phyloP scores from a whole-genome alignment of 2,329 filamentous ascomycete genomes.

The Arthrinium phaeospermum region DNA sequence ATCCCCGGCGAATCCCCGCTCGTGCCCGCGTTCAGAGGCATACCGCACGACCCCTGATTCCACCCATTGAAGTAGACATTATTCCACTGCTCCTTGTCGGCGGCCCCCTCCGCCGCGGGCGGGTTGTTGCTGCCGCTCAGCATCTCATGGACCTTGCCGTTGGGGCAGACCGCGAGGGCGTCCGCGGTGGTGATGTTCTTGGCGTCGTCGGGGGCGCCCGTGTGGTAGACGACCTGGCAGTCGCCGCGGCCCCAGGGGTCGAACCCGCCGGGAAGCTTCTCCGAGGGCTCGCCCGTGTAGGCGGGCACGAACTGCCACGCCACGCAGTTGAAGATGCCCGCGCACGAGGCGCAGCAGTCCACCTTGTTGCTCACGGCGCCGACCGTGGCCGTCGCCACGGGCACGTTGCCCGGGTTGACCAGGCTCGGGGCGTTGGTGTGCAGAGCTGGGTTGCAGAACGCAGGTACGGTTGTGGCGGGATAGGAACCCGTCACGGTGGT shows the following conservation, averaged over 20 bases:
- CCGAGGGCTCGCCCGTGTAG: conserved; percentile 29
- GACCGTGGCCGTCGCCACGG: conserved; percentile 34
- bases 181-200: conserved; percentile 18
- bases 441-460: conserved; percentile 38
- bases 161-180: conserved; percentile 29
- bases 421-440: conserved; percentile 34
- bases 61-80: conserved; percentile 39
- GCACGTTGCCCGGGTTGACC: conserved; percentile 23
- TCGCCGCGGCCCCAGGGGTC: conserved; percentile 38
- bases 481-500: conserved; percentile 33
- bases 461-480: conserved; percentile 35
- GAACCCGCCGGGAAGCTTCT: conserved; percentile 35
- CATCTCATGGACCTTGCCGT: conserved; percentile 27
- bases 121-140: conserved; percentile 26
- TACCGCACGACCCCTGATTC: conserved; percentile 38
- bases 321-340: conserved; percentile 38
- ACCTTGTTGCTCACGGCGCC: conserved; percentile 36
- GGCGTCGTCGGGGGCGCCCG: conserved; percentile 25
- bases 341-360: conserved; percentile 38
- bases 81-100: conserved; percentile 28
- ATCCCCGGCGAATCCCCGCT: conserved; percentile 30
- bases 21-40: conserved; percentile 29
- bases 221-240: conserved; percentile 37
- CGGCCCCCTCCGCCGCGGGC: conserved; percentile 19
- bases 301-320: conserved; percentile 38